Conservation (phyloP, 495 filamentous ascomycete species). For the Lichenothelia convexa region DNA sequence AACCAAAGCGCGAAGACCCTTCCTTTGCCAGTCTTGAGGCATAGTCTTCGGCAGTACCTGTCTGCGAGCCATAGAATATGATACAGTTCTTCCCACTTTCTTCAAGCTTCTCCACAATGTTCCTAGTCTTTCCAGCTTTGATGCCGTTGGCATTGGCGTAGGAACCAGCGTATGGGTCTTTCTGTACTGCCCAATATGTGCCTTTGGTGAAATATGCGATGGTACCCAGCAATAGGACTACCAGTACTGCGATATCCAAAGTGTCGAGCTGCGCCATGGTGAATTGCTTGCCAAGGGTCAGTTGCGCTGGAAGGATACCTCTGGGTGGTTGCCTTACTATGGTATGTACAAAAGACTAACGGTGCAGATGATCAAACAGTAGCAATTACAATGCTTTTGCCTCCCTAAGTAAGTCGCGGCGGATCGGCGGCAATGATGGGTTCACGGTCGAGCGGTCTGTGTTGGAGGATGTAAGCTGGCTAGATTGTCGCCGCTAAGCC, state of each 20-base stretch:
- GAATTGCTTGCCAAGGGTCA: too few relatives aligned
- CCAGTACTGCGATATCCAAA: constrained; percentile 81
- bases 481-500: too few relatives aligned
- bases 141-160: constrained; percentile 46
- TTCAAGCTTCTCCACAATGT: constrained; percentile 91
- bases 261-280: constrained; percentile 92
- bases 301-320: too few relatives aligned
- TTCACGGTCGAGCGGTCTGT: too few relatives aligned
- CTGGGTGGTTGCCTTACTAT: too few relatives aligned
- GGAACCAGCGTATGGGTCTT: constrained; percentile 70
- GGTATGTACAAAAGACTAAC: too few relatives aligned
- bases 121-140: constrained; percentile 74
- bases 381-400: too few relatives aligned
- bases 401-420: too few relatives aligned
- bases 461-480: too few relatives aligned
- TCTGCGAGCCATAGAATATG: constrained; percentile 96
- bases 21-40: constrained; percentile 96
- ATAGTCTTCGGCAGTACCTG: constrained; percentile 96
- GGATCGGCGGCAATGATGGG: too few relatives aligned
- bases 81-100: constrained; percentile 93
- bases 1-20: constrained; percentile 82
- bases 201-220: constrained; percentile 96
- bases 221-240: constrained; percentile 64
- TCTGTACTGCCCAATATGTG: constrained; percentile 68
- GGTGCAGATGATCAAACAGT: too few relatives aligned